Evolutionary conservation across 495 filamentous ascomycete species (phyloP), one percentile per base, ranked within the genome.

Genomic region (Xylaria flabelliformis): DNA sequence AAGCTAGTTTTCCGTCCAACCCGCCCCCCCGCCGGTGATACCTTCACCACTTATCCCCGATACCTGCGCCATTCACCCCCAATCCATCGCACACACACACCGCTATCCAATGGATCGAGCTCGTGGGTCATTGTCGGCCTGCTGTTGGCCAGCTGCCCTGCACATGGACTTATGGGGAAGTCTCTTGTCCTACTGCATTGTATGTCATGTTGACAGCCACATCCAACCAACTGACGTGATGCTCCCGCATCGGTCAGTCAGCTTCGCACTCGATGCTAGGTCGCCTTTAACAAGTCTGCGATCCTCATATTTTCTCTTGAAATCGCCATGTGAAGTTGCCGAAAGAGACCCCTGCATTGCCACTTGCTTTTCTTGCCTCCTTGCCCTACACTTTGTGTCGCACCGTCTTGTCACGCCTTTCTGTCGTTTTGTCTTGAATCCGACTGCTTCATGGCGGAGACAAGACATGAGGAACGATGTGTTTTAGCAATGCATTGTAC

Each of bases 31-130:
- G 21, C 36, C 62, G 70, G 70, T 51, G 62, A 72, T 72, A 72
- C 26, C 63, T 63, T 72, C 70, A 72, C 58, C 72, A 66, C 73
- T 74, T 74, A 61, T 64, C 73, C 66, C 75, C 71, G 66, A 67
- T 48, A 51, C 69, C 66, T 58, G 65, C 48, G 39, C 70, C 69
- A 41, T 76, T 69, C 61, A 69, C 74, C 67, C 73, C 75, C 74
- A 75, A 73, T 61, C 61, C 42, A 7, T 61, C 44, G n/a, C 58
- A 58, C 64, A 29, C n/a, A 64, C 61, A 44, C 65, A n/a, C 51
- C 70, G 78, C 79, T 80, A 77, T 72, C 84, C 83, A 85, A 85
- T 83, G 82, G 80, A 83, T 81, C 72, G 69, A 74, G 68, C 83
- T 80, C 83, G 84, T 85, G 84, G 79, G 26, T 64, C 69, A 78